Evolutionary conservation across 768 basidiomycete genomes (phyloP).

Genomic region (Podaxis rugospora): DNA sequence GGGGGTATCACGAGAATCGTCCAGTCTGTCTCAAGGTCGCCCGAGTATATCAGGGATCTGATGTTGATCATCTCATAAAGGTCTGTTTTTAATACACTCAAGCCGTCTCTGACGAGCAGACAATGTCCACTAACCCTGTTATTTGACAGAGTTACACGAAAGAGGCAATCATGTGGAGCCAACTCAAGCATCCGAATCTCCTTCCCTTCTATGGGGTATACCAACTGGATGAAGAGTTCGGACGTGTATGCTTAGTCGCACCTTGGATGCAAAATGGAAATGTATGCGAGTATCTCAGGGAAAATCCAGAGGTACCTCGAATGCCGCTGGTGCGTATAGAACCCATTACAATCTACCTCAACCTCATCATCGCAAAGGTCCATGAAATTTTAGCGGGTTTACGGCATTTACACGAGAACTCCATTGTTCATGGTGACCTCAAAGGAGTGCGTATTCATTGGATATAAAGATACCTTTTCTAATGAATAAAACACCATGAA

Average conservation of each 20-base stretch:
- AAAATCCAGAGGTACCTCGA: background rate
- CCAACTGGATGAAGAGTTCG: background rate
- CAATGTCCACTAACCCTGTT: background rate
- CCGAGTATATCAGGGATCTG: constrained; percentile 19
- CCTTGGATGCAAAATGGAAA: constrained; percentile 16
- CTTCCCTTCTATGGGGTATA: constrained; percentile 15
- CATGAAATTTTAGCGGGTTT: constrained; percentile 33
- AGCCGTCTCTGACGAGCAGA: background rate
- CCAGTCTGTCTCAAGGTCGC: constrained; percentile 22
- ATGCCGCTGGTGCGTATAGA: background rate
- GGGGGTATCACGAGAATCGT: constrained; percentile 15
- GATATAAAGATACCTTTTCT: background rate
- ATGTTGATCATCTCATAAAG: constrained; percentile 17
- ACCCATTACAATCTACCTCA: background rate
- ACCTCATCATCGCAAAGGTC: constrained; percentile 24
- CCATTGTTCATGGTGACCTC: constrained; percentile 39
- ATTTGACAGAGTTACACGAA: background rate
- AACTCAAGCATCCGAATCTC: constrained; percentile 10
- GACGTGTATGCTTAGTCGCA: constrained; percentile 8
- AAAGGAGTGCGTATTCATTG: constrained; percentile 30
- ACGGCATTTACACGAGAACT: constrained; percentile 34
- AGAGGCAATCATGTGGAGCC: constrained; percentile 15
- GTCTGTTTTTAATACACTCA: constrained; percentile 9
- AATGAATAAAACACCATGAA: background rate
- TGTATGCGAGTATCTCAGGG: constrained; percentile 7